phyloP scores from a whole-genome alignment of 495 filamentous ascomycete genomes.

The Penicillium cosmopolitanum region DNA sequence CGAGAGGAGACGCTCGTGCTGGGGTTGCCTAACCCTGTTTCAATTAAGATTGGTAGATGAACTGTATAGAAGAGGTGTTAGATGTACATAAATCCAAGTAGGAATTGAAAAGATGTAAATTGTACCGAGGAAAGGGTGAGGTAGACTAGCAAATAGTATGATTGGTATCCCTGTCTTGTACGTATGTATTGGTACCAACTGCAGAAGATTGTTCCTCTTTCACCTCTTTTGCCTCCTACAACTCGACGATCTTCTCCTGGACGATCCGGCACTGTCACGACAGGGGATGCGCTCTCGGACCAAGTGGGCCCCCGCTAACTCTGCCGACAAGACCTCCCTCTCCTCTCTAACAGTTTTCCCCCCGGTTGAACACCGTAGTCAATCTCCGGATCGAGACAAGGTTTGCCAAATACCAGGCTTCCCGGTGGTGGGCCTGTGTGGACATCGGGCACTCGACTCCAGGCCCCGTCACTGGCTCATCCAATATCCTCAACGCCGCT shows the following conservation, averaged over 20 bases:
- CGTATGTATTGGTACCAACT: neutral
- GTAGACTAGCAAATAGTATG: neutral
- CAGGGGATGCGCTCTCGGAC: constrained; percentile 10
- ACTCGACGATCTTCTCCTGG: constrained; percentile 13
- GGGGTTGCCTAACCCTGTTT: constrained; percentile 14
- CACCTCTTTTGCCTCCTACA: neutral
- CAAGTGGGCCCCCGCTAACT: constrained; percentile 26
- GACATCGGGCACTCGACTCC: constrained; percentile 21
- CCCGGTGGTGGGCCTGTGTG: constrained; percentile 23
- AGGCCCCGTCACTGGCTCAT: constrained; percentile 20
- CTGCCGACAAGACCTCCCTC: constrained; percentile 22
- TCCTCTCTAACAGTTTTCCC: neutral
- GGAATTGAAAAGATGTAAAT: neutral
- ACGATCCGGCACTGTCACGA: constrained; percentile 16
- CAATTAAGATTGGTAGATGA: neutral
- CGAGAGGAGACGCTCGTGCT: constrained; percentile 9
- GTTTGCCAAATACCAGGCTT: constrained; percentile 26
- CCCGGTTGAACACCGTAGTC: neutral
- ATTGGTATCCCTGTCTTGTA: neutral
- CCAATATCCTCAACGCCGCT: constrained; percentile 15
- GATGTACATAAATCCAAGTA: neutral
- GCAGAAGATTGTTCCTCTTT: neutral
- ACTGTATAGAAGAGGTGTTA: neutral
- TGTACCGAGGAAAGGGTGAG: neutral
- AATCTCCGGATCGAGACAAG: constrained; percentile 22